Conservation (phyloP, 2,329 filamentous ascomycete genomes). For the Mycosphaerella arachidis region DNA sequence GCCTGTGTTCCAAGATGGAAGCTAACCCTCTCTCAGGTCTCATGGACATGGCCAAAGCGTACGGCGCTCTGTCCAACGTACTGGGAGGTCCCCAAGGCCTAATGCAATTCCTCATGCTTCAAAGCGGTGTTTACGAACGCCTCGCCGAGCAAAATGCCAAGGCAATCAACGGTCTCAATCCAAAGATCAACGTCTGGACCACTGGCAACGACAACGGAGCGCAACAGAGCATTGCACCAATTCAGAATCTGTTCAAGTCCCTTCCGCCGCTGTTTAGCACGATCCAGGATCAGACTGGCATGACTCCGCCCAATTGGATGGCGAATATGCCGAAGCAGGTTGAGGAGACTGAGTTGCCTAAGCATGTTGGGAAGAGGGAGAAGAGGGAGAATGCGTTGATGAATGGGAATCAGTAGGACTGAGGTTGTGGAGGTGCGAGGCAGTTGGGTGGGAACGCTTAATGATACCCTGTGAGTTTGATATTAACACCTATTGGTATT, state of each 20-base stretch:
- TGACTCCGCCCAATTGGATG: constrained; percentile 69
- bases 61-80: constrained; percentile 64
- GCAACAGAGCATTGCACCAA: constrained; percentile 51
- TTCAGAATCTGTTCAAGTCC: constrained; percentile 75
- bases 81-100: constrained; percentile 75
- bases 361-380: neutral
- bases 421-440: neutral
- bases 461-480: neutral
- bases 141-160: constrained; percentile 73
- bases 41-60: constrained; percentile 73
- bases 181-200: constrained; percentile 90
- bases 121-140: constrained; percentile 71
- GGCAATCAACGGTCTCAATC: constrained; percentile 71
- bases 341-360: neutral
- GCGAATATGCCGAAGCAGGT: constrained; percentile 46
- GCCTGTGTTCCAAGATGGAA: too few species aligned
- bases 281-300: constrained; percentile 84
- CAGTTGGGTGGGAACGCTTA: neutral
- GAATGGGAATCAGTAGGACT: constrained; percentile 7
- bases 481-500: too few species aligned
- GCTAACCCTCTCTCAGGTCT: constrained; percentile 41
- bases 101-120: constrained; percentile 82
- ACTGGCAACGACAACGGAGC: constrained; percentile 56
- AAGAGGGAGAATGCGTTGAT: constrained; percentile 15
- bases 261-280: constrained; percentile 77